Base-by-base conservation (phyloP, 257 asterid species). In the Solanum arcanum region DNA sequence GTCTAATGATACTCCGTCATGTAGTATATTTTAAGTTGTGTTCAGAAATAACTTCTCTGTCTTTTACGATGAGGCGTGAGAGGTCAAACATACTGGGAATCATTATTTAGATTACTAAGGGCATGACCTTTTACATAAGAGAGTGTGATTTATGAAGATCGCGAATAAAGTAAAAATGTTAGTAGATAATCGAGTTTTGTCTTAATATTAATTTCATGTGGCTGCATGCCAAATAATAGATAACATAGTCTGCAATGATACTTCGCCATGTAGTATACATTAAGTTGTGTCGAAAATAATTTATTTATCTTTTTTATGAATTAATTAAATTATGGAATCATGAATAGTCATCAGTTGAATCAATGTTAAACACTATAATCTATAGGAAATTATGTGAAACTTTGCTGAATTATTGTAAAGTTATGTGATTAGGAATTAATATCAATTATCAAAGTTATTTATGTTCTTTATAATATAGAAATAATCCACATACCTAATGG, bases 181-280 rank as follows among this genome's bases (percentile, higher is more conserved):
- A 49, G 0, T 49, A 15, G 21, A 1, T 52, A 16, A 0, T 52
- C 3, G 23, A 52, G 9, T 1, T 0, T 52, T 56, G 25, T 20
- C 0, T 56, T 20, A 20, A 20, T 18, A 56, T 56, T 18, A 3
- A 56, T 56, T 7, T 0, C 9, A 20, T 20, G 66, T 56, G 7
- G 23, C 0, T 20, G 12, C 25, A 20, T 1, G 10, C 5, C 66
- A 56, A 56, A 20, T 18, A 56, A 7, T 56, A 0, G 0, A 56
- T 56, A 18, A 18, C n/a, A 7, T 56, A 18, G 11, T 18, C 60
- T 16, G 0, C 64, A 56, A 7, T 56, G n/a, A 18, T 18, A 7
- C 2, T 6, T 0, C 64, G 64, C 2, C n/a, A 56, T 56, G 52
- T 39, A 9, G 0, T 5, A 29, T 21, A 74, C 1, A 5, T 37